Evolutionary conservation across 129 eudicot species (phyloP).

Genomic region (Chrysanthemum seticuspe): DNA sequence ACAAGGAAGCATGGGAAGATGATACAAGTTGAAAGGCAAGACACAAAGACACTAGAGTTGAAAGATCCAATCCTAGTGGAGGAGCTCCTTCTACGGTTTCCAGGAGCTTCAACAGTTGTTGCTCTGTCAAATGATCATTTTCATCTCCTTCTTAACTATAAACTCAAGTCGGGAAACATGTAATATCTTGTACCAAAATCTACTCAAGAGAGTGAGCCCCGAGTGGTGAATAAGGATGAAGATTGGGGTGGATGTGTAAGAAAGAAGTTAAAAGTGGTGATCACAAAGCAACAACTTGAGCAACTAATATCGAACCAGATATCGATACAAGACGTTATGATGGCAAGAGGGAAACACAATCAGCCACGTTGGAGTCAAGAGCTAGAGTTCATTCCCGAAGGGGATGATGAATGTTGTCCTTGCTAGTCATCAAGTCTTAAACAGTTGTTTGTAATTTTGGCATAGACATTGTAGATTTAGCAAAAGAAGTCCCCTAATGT

Average conservation of each 20-base stretch:
- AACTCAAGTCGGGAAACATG: not conserved
- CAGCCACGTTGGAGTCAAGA: no score
- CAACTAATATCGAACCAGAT: not conserved
- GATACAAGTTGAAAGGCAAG: not conserved
- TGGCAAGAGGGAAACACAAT: not conserved
- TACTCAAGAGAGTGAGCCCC: no score
- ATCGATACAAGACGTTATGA: not conserved
- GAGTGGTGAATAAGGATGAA: not conserved
- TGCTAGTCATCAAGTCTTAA: no score
- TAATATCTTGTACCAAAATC: not conserved
- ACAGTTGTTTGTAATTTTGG: no score
- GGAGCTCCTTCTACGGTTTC: not conserved
- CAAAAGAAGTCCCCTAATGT: no score
- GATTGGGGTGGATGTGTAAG: not conserved
- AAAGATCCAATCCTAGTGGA: not conserved
- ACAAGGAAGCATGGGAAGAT: not conserved
- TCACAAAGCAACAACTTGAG: conserved; percentile 5
- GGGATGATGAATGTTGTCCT: no score
- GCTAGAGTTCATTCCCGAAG: no score
- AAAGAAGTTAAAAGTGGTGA: not conserved
- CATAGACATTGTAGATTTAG: no score
- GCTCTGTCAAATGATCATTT: no score
- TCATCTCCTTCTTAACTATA: not conserved
- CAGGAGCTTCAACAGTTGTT: not conserved
- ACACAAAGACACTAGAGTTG: not conserved